These are phyloP conservation scores for Thalassiosira profunda DNA, from an alignment of 108 stramenopile species.

Conservation along the genomic window DNA sequence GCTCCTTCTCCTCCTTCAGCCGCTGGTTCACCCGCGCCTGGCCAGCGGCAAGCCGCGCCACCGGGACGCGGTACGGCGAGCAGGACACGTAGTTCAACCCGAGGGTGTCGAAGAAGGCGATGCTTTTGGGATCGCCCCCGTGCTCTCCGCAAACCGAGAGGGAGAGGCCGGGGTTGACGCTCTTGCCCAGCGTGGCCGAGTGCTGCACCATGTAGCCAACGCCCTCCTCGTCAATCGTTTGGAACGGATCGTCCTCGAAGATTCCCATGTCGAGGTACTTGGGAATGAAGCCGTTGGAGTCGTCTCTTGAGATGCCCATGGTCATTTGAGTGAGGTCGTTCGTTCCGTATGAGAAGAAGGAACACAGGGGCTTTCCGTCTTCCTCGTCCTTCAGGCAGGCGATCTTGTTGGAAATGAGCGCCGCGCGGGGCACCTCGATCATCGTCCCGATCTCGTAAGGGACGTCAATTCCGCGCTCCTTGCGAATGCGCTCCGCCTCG, in stretches of 20 bases:
- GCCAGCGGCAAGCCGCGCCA: constrained; percentile 82
- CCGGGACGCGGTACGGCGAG: constrained; percentile 90
- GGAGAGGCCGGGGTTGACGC: constrained; percentile 58
- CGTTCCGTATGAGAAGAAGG: constrained; percentile 89
- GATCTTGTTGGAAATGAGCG: constrained; percentile 73
- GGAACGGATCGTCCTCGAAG: constrained; percentile 85
- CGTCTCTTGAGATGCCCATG: constrained; percentile 89
- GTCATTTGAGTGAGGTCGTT: constrained; percentile 94
- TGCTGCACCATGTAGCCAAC: constrained; percentile 77
- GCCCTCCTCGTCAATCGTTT: constrained; percentile 84
- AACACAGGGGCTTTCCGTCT: constrained; percentile 64
- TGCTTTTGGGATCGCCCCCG: constrained; percentile 84
- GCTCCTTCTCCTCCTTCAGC: constrained; percentile 20
- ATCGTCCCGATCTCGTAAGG: constrained; percentile 88
- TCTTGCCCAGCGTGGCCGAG: constrained; percentile 59
- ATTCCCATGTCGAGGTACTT: constrained; percentile 83
- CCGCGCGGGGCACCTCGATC: constrained; percentile 92
- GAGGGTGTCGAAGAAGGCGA: constrained; percentile 74
- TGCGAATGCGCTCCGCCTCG: constrained; percentile 56
- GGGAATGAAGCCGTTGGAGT: constrained; percentile 83
- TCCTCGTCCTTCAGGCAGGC: constrained; percentile 64
- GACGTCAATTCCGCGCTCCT: constrained; percentile 55
- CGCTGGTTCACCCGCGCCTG: constrained; percentile 57
- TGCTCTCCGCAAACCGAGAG: constrained; percentile 91
- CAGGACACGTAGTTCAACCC: constrained; percentile 90